Base-by-base conservation (phyloP, 768 basidiomycete genomes). In the Pleurotus citrinopileatus region DNA sequence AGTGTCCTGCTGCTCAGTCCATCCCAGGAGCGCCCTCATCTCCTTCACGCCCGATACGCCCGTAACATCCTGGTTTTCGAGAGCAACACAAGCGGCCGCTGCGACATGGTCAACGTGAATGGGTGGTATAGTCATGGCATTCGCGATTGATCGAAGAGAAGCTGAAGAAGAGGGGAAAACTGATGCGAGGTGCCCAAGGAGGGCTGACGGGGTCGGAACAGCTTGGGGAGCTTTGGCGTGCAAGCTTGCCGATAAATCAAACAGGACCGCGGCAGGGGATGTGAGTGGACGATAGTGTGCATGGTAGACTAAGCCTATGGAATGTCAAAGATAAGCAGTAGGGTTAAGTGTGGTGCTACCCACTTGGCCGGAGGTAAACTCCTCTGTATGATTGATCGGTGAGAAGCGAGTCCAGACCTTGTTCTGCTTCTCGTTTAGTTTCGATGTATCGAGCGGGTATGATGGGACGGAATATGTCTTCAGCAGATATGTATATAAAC, bases 41-140 rank as follows among this genome's bases (percentile, higher is more conserved):
- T 76, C 74, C 54, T 65, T 66, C 53, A 94, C 90, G 8, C 79
- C 86, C 25, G 93, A 72, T 19, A 86, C 81, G 38, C 90, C 91
- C 50, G 64, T 66, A 43, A 92, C 71, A 38, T 76, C 75, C 44
- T 64, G 62, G 32, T 71, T 70, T 61, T 84, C 79, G 54, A 86
- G 73, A 29, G 81, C 78, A 17, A 85, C 76, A 55, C 88, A 84
- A 5, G 93, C 79, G 0, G 94, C 91, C 60, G 87, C 83, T 2
- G 89, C 97, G 42, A 98, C 93, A 57, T 94, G 92, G 61, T 99
- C 97, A 19, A 98, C 94, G 63, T 98, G 96, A 38, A 98, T 83
- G 1, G 97, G 95, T 26, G 89, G 92, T 52, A 88, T 86, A n/a
- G 80, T 78, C 47, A 98, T 70, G 15, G 89, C 84, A 57, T 89